Base-by-base conservation (phyloP, 129 eudicot species). In the Dittrichia graveolens region DNA sequence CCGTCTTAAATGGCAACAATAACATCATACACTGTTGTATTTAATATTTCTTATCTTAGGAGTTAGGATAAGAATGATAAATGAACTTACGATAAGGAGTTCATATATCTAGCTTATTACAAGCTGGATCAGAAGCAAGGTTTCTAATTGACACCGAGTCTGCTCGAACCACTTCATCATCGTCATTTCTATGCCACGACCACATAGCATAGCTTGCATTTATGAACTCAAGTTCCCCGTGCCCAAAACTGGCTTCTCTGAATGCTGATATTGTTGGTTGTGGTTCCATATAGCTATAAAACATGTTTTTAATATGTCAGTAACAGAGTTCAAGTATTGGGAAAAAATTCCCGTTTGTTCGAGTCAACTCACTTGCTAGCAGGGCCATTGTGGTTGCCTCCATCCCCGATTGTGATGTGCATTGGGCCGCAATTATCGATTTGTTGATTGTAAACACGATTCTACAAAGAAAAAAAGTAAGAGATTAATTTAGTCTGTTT, bases 341-440 rank as follows among this genome's bases (percentile, higher is more conserved):
- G 55, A 4, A 42, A 15, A 18, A 7, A 8, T 0, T 12, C 3
- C 15, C 3, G 41, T 46, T 65, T 67, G 39, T n/a, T 41, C 19
- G n/a, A 55, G 61, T 69, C 52, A 54, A 80, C 83, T 76, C 74
- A 85, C 95, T 65, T 71, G 68, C 64, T 76, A 2, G 91, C 89
- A 3, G 85, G 87, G 3, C 95, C 95, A 75, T 87, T 89, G 0
- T 77, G 73, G 68, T 90, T 90, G 64, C 95, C 96, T 37, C 96
- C 96, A 61, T 87, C 96, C 15, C 95, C 96, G 57, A 87, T 87
- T 8, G 85, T 87, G 44, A 90, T 85, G 70, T 90, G 60, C 48
- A 81, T 68, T 3, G 91, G 86, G 10, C 95, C 96, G 44, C 96
- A 90, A 7, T 46, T 69, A 62, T 85, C 37, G 38, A 75, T 42